A percentile compares a stretch with the other conserved stretches of the same genome.
These are phyloP conservation scores for Chernovozyma sophiae-reginae DNA, from an alignment of 1,139 yeast species.

Conservation along the genomic window DNA sequence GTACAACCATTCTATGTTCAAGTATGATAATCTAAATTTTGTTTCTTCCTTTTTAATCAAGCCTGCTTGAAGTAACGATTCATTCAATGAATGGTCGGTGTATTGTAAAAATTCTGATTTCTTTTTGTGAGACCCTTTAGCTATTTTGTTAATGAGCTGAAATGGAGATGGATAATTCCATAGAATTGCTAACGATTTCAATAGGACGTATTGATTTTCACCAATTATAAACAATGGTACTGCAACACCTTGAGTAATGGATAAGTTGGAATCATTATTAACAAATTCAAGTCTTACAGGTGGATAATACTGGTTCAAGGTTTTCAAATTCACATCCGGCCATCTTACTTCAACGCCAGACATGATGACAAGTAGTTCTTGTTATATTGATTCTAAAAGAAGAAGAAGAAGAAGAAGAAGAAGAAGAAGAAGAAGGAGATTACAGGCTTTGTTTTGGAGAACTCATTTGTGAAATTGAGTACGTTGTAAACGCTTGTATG, in stretches of 20 bases:
- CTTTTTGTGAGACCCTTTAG: constrained; percentile 19
- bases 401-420: too few species aligned
- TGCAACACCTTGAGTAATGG: neutral
- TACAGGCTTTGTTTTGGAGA: too few species aligned
- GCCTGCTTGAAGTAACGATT: constrained; percentile 15
- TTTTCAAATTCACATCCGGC: neutral
- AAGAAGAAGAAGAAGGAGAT: too few species aligned
- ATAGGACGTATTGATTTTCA: constrained; percentile 18
- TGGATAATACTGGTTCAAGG: neutral
- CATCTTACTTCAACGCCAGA: neutral
- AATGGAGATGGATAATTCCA: constrained; percentile 45
- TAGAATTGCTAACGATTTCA: constrained; percentile 28
- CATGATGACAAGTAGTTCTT: too few species aligned
- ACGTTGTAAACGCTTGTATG: too few species aligned
- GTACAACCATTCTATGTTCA: constrained; percentile 21
- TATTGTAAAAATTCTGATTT: constrained; percentile 18
- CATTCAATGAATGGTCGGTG: constrained; percentile 21
- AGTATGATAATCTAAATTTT: constrained; percentile 23
- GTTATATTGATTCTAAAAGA: too few species aligned
- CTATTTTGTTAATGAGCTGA: constrained; percentile 29
- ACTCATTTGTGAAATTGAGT: too few species aligned
- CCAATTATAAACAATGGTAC: neutral
- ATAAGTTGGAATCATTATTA: neutral
- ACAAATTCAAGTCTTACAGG: neutral
- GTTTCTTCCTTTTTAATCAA: constrained; percentile 20